A percentile compares a stretch with the other conserved stretches of the same genome.
phyloP scores from a whole-genome alignment of 257 asterid genomes.

The Hygrophila difformis region DNA sequence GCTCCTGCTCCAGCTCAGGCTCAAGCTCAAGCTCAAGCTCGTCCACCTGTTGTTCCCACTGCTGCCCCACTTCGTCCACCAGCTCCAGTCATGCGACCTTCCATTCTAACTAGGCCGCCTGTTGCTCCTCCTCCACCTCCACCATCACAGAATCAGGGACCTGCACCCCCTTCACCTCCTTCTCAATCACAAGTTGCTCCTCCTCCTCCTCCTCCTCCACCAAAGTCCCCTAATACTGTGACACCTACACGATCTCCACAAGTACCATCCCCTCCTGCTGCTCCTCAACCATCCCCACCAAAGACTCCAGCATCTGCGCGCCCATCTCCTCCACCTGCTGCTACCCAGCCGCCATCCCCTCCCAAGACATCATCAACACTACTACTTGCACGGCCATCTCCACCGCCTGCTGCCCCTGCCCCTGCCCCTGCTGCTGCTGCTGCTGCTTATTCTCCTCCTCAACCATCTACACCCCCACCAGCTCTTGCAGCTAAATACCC shows the following conservation, averaged over 20 bases:
- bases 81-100: conserved; percentile 8
- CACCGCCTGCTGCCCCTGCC: conserved; percentile 8
- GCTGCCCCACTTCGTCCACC: conserved; percentile 4
- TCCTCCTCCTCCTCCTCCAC: conserved; percentile 8
- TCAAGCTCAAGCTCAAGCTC: not conserved
- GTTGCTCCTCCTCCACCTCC: conserved; percentile 15
- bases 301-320: too few relatives aligned
- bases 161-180: not conserved
- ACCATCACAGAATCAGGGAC: conserved; percentile 17
- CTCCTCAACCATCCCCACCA: too few relatives aligned
- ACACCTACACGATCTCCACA: too few relatives aligned
- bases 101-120: conserved; percentile 23
- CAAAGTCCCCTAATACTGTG: conserved; percentile 10
- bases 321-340: not conserved
- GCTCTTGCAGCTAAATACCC: too few relatives aligned
- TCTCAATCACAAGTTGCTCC: not conserved
- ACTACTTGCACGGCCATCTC: not conserved
- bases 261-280: conserved; percentile 5
- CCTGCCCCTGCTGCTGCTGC: not conserved
- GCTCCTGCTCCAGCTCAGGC: conserved; percentile 7
- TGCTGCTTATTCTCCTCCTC: too few relatives aligned
- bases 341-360: conserved; percentile 4
- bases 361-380: not conserved
- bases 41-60: too few relatives aligned
- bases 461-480: too few relatives aligned